These are phyloP conservation scores for Inonotus obliquus DNA, from an alignment of 1,284 basidiomycete genomes.

Conservation along the genomic window DNA sequence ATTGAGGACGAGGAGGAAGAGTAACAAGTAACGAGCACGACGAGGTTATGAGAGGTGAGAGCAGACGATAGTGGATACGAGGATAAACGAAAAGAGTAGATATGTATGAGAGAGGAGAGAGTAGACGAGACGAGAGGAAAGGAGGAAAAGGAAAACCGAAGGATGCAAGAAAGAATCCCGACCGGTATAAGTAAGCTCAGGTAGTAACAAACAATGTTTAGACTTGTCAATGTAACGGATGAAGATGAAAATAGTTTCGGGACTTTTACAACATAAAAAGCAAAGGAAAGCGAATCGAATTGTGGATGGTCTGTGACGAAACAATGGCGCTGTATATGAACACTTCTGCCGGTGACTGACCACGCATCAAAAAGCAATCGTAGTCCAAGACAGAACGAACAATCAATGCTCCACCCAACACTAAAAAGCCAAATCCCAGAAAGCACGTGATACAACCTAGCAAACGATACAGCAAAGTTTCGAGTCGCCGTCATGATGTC, in stretches of 20 bases:
- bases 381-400: neutral
- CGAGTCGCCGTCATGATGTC: conserved; percentile 38
- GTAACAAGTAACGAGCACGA: too few species aligned
- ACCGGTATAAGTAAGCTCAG: neutral
- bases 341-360: neutral
- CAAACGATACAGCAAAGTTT: conserved; percentile 52
- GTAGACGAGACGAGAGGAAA: too few species aligned
- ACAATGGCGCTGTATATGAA: neutral
- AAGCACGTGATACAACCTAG: conserved; percentile 25
- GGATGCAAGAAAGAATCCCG: neutral
- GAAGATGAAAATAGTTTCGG: neutral
- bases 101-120: neutral
- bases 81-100: neutral
- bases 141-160: neutral
- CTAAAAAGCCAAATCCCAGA: too few species aligned
- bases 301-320: neutral
- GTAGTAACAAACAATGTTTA: neutral
- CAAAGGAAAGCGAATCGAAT: too few species aligned
- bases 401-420: neutral
- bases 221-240: neutral
- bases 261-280: neutral
- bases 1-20: too few species aligned
- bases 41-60: too few species aligned
- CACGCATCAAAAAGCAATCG: neutral
- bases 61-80: too few species aligned